Base-by-base conservation (phyloP, 129 eudicot genomes). In the Chrysanthemum seticuspe region DNA sequence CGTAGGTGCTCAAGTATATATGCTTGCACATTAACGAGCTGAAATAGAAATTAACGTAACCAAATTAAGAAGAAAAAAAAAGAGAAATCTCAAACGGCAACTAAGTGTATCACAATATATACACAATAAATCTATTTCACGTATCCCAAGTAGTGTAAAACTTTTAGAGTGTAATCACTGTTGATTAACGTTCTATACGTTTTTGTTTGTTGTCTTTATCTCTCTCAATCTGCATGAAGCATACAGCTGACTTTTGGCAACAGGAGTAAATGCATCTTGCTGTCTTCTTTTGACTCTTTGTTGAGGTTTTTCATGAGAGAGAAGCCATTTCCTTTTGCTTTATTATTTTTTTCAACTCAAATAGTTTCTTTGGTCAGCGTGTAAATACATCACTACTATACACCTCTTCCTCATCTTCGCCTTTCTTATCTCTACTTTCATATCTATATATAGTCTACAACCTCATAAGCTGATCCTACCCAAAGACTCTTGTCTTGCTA, bases 211-310 rank as follows among this genome's bases (percentile, higher is more conserved):
- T n/a, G 73, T 78, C 62, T 25, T 63, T 55, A 65, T 71, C 71
- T 62, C 71, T 62, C 77, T 70, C 76, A 62, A 63, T 71, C 73
- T 71, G 68, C 67, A 78, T 72, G 68, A 64, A 75, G 84, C 77
- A 75, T 68, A 75, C 69, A 70, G 77, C 68, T 80, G 84, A 80
- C 81, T 80, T 80, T 80, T 80, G 56, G 76, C 77, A 80, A 75
- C 66, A 18, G 31, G 45, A 80, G 84, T 80, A 75, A 80, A 80
- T 80, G 84, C 84, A 23, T 50, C 67, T 75, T 80, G 84, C 84
- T 80, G 84, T 61, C 81, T 66, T 75, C 84, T 68, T 75, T 80
- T 80, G 84, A 80, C 84, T 80, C 84, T 70, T 74, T 68, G 60
- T 65, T 69, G 66, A 78, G 76, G 53, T 63, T 78, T 40, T 71